phyloP scores from a whole-genome alignment of 257 asterid species.

The Plantago ovata region DNA sequence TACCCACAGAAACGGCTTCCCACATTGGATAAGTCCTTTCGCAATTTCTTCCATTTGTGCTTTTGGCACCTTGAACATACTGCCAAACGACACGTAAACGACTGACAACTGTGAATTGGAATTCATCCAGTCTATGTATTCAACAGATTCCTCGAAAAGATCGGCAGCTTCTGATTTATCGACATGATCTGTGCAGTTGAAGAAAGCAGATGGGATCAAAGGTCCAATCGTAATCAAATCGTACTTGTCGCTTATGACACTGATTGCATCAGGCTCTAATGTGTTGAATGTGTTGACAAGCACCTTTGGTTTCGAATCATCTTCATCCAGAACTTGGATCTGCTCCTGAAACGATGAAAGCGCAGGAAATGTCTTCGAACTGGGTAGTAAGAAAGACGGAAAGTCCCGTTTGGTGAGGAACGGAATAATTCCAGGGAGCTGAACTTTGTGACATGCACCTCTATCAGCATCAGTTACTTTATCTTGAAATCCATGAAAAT shows the following conservation, averaged over 20 bases:
- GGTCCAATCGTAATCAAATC: constrained; percentile 47
- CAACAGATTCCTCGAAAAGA: constrained; percentile 32
- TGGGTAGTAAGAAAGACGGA: constrained; percentile 43
- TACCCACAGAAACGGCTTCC: constrained; percentile 64
- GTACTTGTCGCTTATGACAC: constrained; percentile 19
- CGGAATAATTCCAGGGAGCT: constrained; percentile 42
- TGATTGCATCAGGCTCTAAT: constrained; percentile 33
- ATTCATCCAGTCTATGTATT: constrained; percentile 39
- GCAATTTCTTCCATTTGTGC: constrained; percentile 54
- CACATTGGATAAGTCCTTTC: constrained; percentile 25
- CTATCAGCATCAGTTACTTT: constrained; percentile 12
- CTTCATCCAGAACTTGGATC: constrained; percentile 28
- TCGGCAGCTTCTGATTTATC: constrained; percentile 37
- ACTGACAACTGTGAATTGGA: constrained; percentile 33
- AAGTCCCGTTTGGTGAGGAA: constrained; percentile 34
- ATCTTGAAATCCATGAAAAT: constrained; percentile 40
- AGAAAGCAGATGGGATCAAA: constrained; percentile 40
- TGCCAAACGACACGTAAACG: constrained; percentile 64
- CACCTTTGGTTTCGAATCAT: constrained; percentile 29
- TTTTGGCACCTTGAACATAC: constrained; percentile 23
- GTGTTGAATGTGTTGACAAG: constrained; percentile 46
- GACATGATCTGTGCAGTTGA: constrained; percentile 11
- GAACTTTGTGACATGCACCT: constrained; percentile 15
- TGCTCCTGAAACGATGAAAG: constrained; percentile 37
- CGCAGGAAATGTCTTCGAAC: constrained; percentile 6